Evolutionary conservation across 495 filamentous ascomycete species (phyloP).

Genomic region (Penicillium samsonianum): DNA sequence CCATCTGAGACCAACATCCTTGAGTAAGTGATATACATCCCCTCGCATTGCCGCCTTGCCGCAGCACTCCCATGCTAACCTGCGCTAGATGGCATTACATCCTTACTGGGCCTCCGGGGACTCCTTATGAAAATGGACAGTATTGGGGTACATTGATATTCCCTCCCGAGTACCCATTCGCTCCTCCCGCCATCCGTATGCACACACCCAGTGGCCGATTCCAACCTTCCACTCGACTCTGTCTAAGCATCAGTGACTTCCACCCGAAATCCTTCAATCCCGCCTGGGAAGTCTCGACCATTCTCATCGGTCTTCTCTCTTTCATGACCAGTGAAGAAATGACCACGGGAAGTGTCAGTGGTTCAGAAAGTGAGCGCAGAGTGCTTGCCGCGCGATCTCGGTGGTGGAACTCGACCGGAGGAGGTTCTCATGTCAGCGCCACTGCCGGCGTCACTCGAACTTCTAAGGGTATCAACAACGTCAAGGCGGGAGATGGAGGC

Average conservation of each 20-base stretch:
- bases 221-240: conserved; percentile 87
- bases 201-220: conserved; percentile 96
- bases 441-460: conserved; percentile 47
- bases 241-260: conserved; percentile 94
- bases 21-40: conserved; percentile 57
- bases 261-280: conserved; percentile 98
- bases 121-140: conserved; percentile 91
- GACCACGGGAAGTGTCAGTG: conserved; percentile 91
- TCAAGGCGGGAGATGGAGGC: conserved; percentile 86
- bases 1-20: conserved; percentile 94
- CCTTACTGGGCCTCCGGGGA: conserved; percentile 90
- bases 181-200: conserved; percentile 97
- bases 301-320: conserved; percentile 87
- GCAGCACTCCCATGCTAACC: conserved; percentile 4
- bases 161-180: conserved; percentile 94
- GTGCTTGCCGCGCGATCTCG: conserved; percentile 73
- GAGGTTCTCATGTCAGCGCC: conserved; percentile 67
- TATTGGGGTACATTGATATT: conserved; percentile 98
- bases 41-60: background rate
- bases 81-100: conserved; percentile 92
- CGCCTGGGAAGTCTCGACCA: conserved; percentile 97
- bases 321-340: conserved; percentile 99
- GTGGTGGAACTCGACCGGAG: conserved; percentile 98
- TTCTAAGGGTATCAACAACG: conserved; percentile 61
- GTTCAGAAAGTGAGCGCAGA: conserved; percentile 74